Conservation (phyloP, 139 green algal species). For the Haematococcus lacustris region DNA sequence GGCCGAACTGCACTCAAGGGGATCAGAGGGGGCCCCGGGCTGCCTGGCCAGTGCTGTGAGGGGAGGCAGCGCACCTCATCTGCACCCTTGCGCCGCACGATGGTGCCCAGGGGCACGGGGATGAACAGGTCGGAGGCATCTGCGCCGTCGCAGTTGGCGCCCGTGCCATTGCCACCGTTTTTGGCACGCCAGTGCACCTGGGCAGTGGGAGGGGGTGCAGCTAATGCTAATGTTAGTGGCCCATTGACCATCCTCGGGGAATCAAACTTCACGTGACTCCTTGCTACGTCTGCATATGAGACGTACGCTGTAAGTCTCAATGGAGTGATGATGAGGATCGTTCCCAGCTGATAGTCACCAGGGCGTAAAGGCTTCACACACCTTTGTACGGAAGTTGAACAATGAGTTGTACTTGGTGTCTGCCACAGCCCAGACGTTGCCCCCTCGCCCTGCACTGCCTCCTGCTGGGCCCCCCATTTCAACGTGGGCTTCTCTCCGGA, state of each 20-base stretch:
- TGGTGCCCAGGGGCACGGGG: constrained; percentile 78
- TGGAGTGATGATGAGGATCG: too few species aligned
- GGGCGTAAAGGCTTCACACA: constrained; percentile 15
- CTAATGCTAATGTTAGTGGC: too few species aligned
- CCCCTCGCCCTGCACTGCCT: constrained; percentile 83
- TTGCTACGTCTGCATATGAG: too few species aligned
- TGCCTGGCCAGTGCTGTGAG: too few species aligned
- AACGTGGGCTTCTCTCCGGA: constrained; percentile 93
- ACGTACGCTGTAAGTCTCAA: too few species aligned
- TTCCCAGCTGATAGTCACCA: too few species aligned
- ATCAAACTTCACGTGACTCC: too few species aligned
- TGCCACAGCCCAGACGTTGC: constrained; percentile 72
- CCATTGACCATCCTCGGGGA: too few species aligned
- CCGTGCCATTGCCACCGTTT: constrained; percentile 24
- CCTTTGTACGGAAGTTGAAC: constrained; percentile 58
- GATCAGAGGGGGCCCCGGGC: too few species aligned
- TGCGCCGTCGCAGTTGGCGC: constrained; percentile 50
- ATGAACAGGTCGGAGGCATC: constrained; percentile 72
- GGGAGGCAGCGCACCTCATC: constrained; percentile 12
- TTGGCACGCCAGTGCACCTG: constrained; percentile 45
- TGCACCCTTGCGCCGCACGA: constrained; percentile 64
- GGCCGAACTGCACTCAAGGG: too few species aligned
- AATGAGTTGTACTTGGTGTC: constrained; percentile 71
- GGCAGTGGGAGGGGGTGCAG: too few species aligned
- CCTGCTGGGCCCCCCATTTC: constrained; percentile 82